Base-by-base conservation (phyloP, 208 protist genomes). In the Phytomonas sp. region DNA sequence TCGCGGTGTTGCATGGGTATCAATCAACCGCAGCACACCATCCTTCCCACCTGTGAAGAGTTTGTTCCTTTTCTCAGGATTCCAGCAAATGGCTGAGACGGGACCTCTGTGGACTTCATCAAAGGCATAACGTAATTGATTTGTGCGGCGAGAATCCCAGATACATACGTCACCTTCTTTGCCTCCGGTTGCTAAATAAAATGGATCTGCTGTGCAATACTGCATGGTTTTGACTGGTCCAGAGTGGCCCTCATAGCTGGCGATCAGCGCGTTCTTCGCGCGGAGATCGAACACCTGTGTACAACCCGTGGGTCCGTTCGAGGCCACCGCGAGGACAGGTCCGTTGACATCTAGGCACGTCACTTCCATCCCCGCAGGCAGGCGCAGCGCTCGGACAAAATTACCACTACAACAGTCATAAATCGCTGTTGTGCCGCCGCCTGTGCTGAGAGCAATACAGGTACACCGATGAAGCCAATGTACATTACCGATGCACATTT, bases 401-500 rank as follows among this genome's bases (percentile, higher is more conserved):
- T 77, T 78, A 40, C 83, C 79, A 31, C 56, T 65, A 67, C 79
- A 78, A 63, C 76, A 86, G 71, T 94, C 89, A 69, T 85, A 92
- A 52, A 94, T 91, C 40, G 79, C 84, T 0, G 78, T 86, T 1
- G 77, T 83, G 69, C 82, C 81, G 65, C 81, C 63, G 1, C 49
- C 70, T 4, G 86, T 75, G 61, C 78, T 81, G 42, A 92, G 69
- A 52, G 89, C 89, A 26, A 92, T 76, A 72, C 86, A 91, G 37
- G 78, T 72, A 74, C 85, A 92, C 70, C 80, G 81, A 67, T 94
- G 87, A 60, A 94, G 73, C 87, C 89, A 94, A 40, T 84, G 78
- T 34, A 94, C 77, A 45, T 83, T 81, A 14, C 72, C 56, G 56
- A 94, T 75, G 36, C 74, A 56, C 42, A 81, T 71, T 36, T 77